Evolutionary conservation across 495 filamentous ascomycete species (phyloP).

Genomic region (Geopyxis carbonaria): DNA sequence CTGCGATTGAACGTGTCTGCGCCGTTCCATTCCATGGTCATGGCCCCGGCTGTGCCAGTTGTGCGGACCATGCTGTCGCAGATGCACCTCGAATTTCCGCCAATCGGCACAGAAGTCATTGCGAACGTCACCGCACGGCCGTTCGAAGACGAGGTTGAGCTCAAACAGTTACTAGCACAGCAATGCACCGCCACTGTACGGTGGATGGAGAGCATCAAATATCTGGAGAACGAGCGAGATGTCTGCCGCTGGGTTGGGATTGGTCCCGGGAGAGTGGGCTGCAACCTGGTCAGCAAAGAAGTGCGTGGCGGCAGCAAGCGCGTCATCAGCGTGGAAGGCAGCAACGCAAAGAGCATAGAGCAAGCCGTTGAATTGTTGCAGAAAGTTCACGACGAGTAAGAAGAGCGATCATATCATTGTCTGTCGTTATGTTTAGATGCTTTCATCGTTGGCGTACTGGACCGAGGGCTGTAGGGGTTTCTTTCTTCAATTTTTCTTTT

Average conservation of each 20-base stretch:
- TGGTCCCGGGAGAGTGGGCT: conserved; percentile 84
- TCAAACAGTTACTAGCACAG: conserved; percentile 58
- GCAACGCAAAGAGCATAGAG: conserved; percentile 13
- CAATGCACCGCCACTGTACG: conserved; percentile 74
- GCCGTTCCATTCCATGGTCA: conserved; percentile 84
- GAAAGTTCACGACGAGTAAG: conserved; percentile 11
- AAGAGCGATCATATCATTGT: too few relatives aligned
- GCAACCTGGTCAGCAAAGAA: conserved; percentile 89
- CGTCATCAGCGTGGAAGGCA: conserved; percentile 74
- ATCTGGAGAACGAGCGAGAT: conserved; percentile 68
- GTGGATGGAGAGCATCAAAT: conserved; percentile 87
- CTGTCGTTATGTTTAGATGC: too few relatives aligned
- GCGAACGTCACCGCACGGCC: conserved; percentile 73
- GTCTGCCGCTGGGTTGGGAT: conserved; percentile 84
- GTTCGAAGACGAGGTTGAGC: conserved; percentile 50
- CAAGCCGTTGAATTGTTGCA: conserved; percentile 15
- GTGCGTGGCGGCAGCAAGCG: conserved; percentile 69
- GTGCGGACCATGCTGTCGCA: conserved; percentile 47
- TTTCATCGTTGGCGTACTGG: too few relatives aligned
- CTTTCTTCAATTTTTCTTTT: too few relatives aligned
- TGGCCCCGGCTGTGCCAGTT: conserved; percentile 62
- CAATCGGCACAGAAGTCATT: conserved; percentile 37
- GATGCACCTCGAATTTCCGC: conserved; percentile 25
- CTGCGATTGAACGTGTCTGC: conserved; percentile 75
- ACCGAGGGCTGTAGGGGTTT: too few relatives aligned